These are phyloP conservation scores for Pseudogymnoascus sp. DNA, from an alignment of 2,329 filamentous ascomycete genomes.

Conservation along the genomic window DNA sequence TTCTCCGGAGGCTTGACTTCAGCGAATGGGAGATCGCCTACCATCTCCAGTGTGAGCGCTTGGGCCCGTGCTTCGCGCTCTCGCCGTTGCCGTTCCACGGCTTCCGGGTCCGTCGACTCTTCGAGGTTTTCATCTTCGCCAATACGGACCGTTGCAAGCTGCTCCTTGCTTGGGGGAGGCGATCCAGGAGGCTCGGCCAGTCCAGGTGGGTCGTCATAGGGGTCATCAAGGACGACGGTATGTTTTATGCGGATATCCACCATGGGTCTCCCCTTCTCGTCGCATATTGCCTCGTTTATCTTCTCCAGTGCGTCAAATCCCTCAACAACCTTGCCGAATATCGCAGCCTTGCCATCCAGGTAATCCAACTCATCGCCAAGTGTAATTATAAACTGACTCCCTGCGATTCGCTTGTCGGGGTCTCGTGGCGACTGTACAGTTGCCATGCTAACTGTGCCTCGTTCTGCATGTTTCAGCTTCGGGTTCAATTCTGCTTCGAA, in stretches of 20 bases:
- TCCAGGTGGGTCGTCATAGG: slow-evolving; percentile 72
- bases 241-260: slow-evolving; percentile 94
- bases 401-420: slow-evolving; percentile 72
- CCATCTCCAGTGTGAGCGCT: slow-evolving; percentile 92
- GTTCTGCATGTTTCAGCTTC: slow-evolving; percentile 80
- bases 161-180: slow-evolving; percentile 71
- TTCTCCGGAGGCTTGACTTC: slow-evolving; percentile 97
- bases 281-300: slow-evolving; percentile 82
- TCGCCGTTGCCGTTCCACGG: slow-evolving; percentile 66
- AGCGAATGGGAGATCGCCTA: slow-evolving; percentile 92
- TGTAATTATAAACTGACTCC: slow-evolving; percentile 89
- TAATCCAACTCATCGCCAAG: slow-evolving; percentile 83
- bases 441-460: slow-evolving; percentile 96
- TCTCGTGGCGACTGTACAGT: slow-evolving; percentile 69
- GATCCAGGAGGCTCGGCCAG: slow-evolving; percentile 70
- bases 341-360: slow-evolving; percentile 84
- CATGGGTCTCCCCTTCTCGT: slow-evolving; percentile 75
- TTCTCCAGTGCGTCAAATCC: slow-evolving; percentile 91
- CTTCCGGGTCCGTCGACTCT: slow-evolving; percentile 66
- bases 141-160: slow-evolving; percentile 85
- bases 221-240: slow-evolving; percentile 85
- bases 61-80: slow-evolving; percentile 90
- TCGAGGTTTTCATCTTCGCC: slow-evolving; percentile 78
- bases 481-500: slow-evolving; percentile 79
- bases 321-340: slow-evolving; percentile 93